Evolutionary conservation across 2,329 filamentous ascomycete genomes (phyloP).

Genomic region (Phaeosphaeria sp.): DNA sequence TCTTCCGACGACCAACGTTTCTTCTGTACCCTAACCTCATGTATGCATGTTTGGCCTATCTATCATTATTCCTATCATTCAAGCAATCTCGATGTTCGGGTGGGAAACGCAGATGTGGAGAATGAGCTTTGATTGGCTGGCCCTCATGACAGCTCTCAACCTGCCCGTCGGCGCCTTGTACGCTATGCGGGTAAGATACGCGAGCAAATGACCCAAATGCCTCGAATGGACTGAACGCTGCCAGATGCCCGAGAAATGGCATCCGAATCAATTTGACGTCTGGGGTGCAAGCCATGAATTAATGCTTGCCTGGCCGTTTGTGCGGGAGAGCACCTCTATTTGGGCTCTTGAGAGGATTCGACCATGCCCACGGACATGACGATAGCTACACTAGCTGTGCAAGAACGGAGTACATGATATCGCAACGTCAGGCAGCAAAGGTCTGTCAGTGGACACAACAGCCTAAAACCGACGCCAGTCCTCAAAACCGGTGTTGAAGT

Average conservation of each 20-base stretch:
- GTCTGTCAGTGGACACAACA: not conserved
- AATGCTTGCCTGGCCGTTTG: slow-evolving; percentile 55
- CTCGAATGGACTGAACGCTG: slow-evolving; percentile 14
- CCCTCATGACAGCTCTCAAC: slow-evolving; percentile 19
- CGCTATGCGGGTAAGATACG: slow-evolving; percentile 10
- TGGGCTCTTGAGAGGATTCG: slow-evolving; percentile 39
- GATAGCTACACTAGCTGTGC: slow-evolving; percentile 6
- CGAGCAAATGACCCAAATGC: slow-evolving; percentile 22
- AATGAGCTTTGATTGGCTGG: slow-evolving; percentile 29
- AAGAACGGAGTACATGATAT: not conserved
- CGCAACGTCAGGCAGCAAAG: not conserved
- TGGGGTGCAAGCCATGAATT: slow-evolving; percentile 58
- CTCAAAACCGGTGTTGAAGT: not conserved
- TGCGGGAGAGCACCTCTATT: slow-evolving; percentile 43
- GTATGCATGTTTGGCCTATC: not conserved
- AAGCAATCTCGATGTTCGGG: slow-evolving; percentile 15
- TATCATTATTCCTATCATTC: slow-evolving; percentile 19
- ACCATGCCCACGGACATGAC: slow-evolving; percentile 14
- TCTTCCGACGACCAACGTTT: slow-evolving; percentile 18
- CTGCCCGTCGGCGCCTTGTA: slow-evolving; percentile 12
- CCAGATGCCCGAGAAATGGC: slow-evolving; percentile 54
- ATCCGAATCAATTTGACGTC: slow-evolving; percentile 54
- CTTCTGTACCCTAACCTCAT: slow-evolving; percentile 10
- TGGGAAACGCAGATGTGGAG: slow-evolving; percentile 18
- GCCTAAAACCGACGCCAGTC: not conserved